Conservation (phyloP, 345 rosid species). For the Linum lewisii region DNA sequence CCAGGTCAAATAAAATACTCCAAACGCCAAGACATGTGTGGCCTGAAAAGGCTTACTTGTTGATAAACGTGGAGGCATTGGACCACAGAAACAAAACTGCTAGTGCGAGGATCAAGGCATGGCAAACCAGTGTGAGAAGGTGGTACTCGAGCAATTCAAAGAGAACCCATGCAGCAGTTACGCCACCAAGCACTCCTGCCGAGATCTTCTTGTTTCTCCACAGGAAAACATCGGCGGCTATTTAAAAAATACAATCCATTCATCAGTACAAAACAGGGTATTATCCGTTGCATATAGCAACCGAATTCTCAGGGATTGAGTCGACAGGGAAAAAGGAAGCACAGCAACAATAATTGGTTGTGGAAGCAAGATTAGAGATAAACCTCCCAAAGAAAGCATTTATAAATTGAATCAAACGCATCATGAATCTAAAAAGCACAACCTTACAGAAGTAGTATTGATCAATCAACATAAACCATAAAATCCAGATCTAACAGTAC, state of each 20-base stretch:
- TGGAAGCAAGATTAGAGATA: neutral
- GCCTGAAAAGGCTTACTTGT: constrained; percentile 29
- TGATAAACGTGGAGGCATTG: constrained; percentile 49
- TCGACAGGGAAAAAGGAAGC: neutral
- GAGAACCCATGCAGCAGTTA: constrained; percentile 65
- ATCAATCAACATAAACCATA: neutral
- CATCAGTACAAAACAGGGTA: neutral
- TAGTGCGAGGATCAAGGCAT: constrained; percentile 40
- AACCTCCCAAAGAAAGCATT: neutral
- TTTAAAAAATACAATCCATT: constrained; percentile 9
- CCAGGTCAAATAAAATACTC: neutral
- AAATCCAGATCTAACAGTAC: neutral
- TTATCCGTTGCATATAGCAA: no score
- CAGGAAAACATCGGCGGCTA: constrained; percentile 86
- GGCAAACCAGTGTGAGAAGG: constrained; percentile 62
- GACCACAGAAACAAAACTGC: constrained; percentile 75
- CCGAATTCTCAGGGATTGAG: no score
- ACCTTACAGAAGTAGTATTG: no score
- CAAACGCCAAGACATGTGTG: neutral
- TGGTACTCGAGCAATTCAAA: constrained; percentile 70
- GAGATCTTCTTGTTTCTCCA: constrained; percentile 90
- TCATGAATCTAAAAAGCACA: no score
- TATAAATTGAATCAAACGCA: no score
- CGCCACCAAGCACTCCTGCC: constrained; percentile 45
- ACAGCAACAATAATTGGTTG: neutral